Percentiles rank a stretch among this genome's conserved stretches.
These are phyloP conservation scores for Setaria italica DNA, from an alignment of 202 grass and related monocot species.

Conservation along the genomic window DNA sequence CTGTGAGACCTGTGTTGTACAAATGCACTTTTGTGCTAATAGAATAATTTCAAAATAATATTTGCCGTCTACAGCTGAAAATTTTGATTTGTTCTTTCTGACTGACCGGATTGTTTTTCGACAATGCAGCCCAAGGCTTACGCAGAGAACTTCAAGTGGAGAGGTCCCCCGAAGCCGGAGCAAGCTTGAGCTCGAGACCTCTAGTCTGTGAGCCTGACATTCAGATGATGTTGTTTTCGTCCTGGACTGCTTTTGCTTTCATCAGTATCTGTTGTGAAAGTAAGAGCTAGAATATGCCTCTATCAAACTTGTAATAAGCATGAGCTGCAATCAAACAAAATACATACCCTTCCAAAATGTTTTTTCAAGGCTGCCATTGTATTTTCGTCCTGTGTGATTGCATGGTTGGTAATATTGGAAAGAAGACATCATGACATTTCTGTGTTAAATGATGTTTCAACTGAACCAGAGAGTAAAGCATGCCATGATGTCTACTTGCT, in stretches of 20 bases:
- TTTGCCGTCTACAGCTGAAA: neutral
- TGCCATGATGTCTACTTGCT: neutral
- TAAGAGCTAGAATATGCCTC: conserved; percentile 25
- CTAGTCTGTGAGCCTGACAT: neutral
- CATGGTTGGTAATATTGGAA: neutral
- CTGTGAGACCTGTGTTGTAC: neutral
- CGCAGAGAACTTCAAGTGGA: conserved; percentile 97
- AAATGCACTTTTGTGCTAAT: neutral
- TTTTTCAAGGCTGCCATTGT: neutral
- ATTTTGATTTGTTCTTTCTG: neutral
- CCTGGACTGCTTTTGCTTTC: conserved; percentile 26
- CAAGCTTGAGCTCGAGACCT: conserved; percentile 45
- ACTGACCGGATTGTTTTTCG: conserved; percentile 27
- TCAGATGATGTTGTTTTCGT: conserved; percentile 29
- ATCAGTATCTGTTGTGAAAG: conserved; percentile 26
- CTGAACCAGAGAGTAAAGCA: neutral
- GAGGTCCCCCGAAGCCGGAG: conserved; percentile 61
- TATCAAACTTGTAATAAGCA: conserved; percentile 60
- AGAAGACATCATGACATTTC: neutral
- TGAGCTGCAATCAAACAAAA: conserved; percentile 37
- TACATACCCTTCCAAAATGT: conserved; percentile 28
- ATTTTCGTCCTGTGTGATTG: neutral
- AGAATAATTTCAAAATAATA: neutral
- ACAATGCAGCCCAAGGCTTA: conserved; percentile 71
- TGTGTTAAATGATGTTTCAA: conserved; percentile 1